Base-by-base conservation (phyloP, 129 eudicot genomes). In the Tagetes erecta region DNA sequence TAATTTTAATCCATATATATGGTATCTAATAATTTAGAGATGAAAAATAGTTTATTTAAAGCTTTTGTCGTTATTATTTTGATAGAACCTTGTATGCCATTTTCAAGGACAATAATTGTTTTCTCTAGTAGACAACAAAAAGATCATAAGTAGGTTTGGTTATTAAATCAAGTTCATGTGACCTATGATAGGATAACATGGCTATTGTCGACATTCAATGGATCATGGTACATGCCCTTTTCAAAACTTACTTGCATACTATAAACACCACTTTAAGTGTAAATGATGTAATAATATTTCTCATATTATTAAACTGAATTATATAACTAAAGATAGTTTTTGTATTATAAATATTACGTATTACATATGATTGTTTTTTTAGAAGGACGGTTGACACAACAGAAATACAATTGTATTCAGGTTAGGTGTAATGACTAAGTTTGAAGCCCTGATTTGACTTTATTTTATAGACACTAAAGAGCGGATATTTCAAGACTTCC, bases 131-230 rank as follows among this genome's bases (percentile, higher is more conserved):
- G 47, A 67, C 58, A 69, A 75, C 71, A 50, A 75, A 75, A 57
- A 76, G 3, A 10, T 9, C 62, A 76, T 76, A 57, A 76, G 74
- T 33, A 14, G 68, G 33, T 9, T 9, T 27, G 72, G 72, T 50
- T 75, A 63, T 75, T 45, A 40, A 42, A 13, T 53, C 60, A 40
- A 55, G 8, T 0, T 55, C 74, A 67, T 76, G 74, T 76, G 67
- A 20, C 51, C 0, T 76, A 5, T 68, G 70, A 68, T 56, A 77
- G 81, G 75, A 57, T 30, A 68, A 58, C 81, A 45, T 68, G 81
- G 52, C 75, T 76, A 58, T 76, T 76, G 75, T 68, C 51, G 68
- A 57, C 76, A 39, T 55, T 20, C 30, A 71, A 11, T 31, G 52
- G 44, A 27, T 6, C 33, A 6, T 39, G 40, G 34, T 20, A 44